Conservation (phyloP, 306 rosid genomes). For the Oemleria cerasiformis region DNA sequence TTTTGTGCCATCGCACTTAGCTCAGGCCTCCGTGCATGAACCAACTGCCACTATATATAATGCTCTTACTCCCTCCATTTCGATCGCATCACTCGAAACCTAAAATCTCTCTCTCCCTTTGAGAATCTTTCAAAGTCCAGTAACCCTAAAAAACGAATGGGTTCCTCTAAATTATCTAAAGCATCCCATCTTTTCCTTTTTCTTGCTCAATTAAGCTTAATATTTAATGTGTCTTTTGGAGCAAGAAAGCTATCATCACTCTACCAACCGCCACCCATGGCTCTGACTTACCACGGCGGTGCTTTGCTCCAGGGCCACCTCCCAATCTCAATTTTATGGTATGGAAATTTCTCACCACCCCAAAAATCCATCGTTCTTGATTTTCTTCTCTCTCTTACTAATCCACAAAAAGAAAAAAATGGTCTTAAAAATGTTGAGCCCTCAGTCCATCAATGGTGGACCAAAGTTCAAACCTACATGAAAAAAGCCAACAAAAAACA, state of each 20-base stretch:
- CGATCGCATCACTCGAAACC: neutral
- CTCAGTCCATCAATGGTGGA: conserved; percentile 35
- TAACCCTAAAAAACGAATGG: conserved; percentile 8
- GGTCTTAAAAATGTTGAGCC: neutral
- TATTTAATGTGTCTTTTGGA: conserved; percentile 15
- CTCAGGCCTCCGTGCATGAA: conserved; percentile 13
- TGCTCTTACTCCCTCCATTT: neutral
- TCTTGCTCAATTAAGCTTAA: conserved; percentile 5
- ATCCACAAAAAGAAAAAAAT: neutral
- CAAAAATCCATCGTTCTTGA: conserved; percentile 29
- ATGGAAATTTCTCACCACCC: conserved; percentile 24
- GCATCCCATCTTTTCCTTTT: neutral
- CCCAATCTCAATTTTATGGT: conserved; percentile 33
- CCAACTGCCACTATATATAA: conserved; percentile 23
- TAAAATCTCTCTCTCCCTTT: neutral
- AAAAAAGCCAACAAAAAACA: conserved; percentile 24
- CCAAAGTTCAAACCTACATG: conserved; percentile 26
- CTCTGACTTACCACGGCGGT: conserved; percentile 26
- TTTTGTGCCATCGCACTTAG: neutral
- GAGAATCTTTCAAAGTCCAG: neutral
- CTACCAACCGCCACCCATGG: conserved; percentile 26
- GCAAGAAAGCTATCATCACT: conserved; percentile 30
- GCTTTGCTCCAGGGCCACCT: conserved; percentile 28
- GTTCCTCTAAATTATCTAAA: conserved; percentile 11
- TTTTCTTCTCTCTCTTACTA: conserved; percentile 30